These are phyloP conservation scores for Neurospora africana DNA, from an alignment of 495 filamentous ascomycete species.

Conservation along the genomic window DNA sequence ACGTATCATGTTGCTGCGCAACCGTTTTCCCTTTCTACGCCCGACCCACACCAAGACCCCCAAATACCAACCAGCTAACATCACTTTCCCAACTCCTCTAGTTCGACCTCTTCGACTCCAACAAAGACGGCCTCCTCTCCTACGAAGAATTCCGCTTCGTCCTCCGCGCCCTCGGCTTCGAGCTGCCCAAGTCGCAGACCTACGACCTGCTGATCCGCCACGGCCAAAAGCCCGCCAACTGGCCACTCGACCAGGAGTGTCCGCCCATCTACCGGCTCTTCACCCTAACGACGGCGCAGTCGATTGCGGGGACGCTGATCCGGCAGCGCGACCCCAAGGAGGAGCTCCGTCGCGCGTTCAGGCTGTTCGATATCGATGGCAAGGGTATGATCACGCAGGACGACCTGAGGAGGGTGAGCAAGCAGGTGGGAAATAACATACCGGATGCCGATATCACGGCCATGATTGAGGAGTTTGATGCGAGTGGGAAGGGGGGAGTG, in stretches of 20 bases:
- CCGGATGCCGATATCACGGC: conserved; percentile 86
- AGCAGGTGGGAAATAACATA: conserved; percentile 82
- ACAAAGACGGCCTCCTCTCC: conserved; percentile 87
- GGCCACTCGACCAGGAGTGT: conserved; percentile 28
- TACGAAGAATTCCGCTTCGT: conserved; percentile 98
- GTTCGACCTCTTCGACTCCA: conserved; percentile 95
- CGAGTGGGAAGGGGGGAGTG: conserved; percentile 84
- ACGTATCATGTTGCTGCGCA: not conserved
- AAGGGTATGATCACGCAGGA: conserved; percentile 82
- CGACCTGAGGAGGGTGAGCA: conserved; percentile 76
- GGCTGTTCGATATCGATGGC: conserved; percentile 62
- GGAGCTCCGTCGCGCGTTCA: conserved; percentile 85
- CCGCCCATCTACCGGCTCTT: conserved; percentile 26
- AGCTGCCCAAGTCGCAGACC: conserved; percentile 28
- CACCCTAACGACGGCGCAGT: conserved; percentile 48
- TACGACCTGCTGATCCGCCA: conserved; percentile 26
- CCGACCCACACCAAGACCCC: not conserved
- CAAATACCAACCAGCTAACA: not conserved
- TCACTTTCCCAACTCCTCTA: conserved; percentile 24
- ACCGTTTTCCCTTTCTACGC: not conserved
- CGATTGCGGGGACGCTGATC: conserved; percentile 70
- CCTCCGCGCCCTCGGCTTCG: conserved; percentile 92
- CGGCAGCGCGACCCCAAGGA: conserved; percentile 73
- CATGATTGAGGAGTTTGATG: conserved; percentile 99
- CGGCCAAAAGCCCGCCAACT: conserved; percentile 23